Evolutionary conservation across 495 filamentous ascomycete species (phyloP).

Genomic region (Penicillium tannophilum): DNA sequence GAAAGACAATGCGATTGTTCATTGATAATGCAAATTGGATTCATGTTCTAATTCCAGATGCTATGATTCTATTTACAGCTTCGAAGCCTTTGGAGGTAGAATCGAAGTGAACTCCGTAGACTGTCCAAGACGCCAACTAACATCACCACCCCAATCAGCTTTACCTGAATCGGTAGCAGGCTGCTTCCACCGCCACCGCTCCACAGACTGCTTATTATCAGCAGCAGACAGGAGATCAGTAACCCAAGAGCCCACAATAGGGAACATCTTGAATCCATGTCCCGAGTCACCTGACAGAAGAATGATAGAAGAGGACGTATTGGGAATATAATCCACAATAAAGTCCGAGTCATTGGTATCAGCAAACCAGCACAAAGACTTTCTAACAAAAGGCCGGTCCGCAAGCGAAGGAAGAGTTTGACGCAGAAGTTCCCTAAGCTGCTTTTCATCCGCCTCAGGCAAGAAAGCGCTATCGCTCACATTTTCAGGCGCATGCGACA

Average conservation of each 20-base stretch:
- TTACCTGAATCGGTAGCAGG: constrained; percentile 13
- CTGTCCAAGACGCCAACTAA: constrained; percentile 43
- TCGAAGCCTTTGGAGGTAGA: constrained; percentile 23
- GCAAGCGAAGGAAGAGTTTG: constrained; percentile 53
- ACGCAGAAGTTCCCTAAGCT: constrained; percentile 45
- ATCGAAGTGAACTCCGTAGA: constrained; percentile 38
- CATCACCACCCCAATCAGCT: constrained; percentile 41
- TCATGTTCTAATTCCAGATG: background rate
- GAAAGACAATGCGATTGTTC: background rate
- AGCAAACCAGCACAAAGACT: constrained; percentile 58
- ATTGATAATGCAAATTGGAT: background rate
- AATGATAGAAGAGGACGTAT: constrained; percentile 43
- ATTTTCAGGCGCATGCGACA: constrained; percentile 34
- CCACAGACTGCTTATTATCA: constrained; percentile 30
- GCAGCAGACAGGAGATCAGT: constrained; percentile 35
- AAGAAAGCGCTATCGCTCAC: constrained; percentile 43
- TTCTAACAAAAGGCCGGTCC: constrained; percentile 49
- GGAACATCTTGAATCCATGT: constrained; percentile 61
- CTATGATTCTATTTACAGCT: constrained; percentile 24
- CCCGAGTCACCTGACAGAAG: constrained; percentile 53
- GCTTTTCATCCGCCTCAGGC: constrained; percentile 49
- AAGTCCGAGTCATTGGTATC: constrained; percentile 58
- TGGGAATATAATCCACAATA: constrained; percentile 57
- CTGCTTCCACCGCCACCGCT: constrained; percentile 51
- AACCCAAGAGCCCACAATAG: constrained; percentile 53